Evolutionary conservation across 345 rosid genomes (phyloP).

Genomic region (Firmiana major): DNA sequence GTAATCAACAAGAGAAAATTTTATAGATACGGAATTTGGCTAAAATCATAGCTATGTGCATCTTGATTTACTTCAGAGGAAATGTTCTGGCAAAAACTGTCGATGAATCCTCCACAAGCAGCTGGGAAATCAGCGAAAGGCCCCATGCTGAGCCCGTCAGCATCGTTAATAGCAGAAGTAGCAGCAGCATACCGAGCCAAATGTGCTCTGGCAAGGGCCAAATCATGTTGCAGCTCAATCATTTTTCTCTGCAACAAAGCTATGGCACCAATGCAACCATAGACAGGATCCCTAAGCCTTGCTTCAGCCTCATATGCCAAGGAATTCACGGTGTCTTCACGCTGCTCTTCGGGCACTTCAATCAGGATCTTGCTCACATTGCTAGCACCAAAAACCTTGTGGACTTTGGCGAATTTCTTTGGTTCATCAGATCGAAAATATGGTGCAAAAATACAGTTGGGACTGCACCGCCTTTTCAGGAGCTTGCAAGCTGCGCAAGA

Average conservation of each 20-base stretch:
- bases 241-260: conserved; percentile 65
- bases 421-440: conserved; percentile 74
- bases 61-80: conserved; percentile 27
- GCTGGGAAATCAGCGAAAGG: conserved; percentile 38
- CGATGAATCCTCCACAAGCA: conserved; percentile 40
- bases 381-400: conserved; percentile 94
- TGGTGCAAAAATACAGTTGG: conserved; percentile 82
- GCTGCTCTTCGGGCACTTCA: conserved; percentile 83
- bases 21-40: conserved; percentile 38
- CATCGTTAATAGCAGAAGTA: conserved; percentile 14
- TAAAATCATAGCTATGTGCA: conserved; percentile 31
- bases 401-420: conserved; percentile 71
- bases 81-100: conserved; percentile 37
- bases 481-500: conserved; percentile 97
- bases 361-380: conserved; percentile 86
- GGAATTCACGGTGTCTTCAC: conserved; percentile 85
- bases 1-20: conserved; percentile 1
- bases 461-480: conserved; percentile 68
- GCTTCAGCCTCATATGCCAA: conserved; percentile 90
- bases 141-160: conserved; percentile 20
- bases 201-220: conserved; percentile 67
- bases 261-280: conserved; percentile 92
- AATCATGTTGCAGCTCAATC: conserved; percentile 76
- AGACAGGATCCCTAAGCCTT: conserved; percentile 81
- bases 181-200: conserved; percentile 45